A percentile compares a stretch with the other conserved stretches of the same genome.
These are phyloP conservation scores for Pyricularia grisea DNA, from an alignment of 2,329 filamentous ascomycete genomes.

Conservation along the genomic window DNA sequence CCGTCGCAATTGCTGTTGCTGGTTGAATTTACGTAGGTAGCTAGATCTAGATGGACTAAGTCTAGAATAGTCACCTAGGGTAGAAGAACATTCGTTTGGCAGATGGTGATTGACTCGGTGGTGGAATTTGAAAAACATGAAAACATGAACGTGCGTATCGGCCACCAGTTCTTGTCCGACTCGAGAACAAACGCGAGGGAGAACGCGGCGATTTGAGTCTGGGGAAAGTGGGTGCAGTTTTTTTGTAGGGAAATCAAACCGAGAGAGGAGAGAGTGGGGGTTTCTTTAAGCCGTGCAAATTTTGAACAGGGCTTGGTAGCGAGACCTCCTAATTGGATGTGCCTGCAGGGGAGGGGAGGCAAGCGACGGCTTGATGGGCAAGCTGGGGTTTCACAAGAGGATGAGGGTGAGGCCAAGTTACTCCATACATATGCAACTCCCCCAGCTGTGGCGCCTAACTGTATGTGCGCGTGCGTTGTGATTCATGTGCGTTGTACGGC, in stretches of 20 bases:
- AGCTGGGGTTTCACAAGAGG: background rate
- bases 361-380: background rate
- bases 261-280: background rate
- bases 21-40: background rate
- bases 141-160: background rate
- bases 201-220: background rate
- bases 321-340: background rate
- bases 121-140: background rate
- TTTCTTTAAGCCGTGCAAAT: background rate
- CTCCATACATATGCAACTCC: background rate
- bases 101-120: background rate
- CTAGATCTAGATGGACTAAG: background rate
- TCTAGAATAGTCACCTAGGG: background rate
- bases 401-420: background rate
- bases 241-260: background rate
- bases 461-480: background rate
- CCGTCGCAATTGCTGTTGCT: background rate
- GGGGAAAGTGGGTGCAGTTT: slow-evolving; percentile 1
- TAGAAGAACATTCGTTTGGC: background rate
- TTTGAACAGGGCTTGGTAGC: background rate
- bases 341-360: background rate
- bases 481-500: background rate
- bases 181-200: background rate
- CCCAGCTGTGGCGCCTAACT: background rate
- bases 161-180: background rate